Conservation (phyloP, 768 basidiomycete species). For the Mycena haematopus region DNA sequence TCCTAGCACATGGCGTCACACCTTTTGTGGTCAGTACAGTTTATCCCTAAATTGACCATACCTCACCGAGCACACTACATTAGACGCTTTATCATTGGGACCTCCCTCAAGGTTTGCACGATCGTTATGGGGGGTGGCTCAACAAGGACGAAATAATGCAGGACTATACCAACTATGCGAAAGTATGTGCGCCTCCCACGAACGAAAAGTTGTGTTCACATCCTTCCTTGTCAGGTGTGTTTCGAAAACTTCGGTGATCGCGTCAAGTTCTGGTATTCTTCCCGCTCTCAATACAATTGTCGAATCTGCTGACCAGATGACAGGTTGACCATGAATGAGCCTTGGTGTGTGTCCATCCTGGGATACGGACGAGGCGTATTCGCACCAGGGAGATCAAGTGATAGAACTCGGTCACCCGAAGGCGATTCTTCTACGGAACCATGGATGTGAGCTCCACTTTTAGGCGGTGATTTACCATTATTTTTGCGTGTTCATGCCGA, state of each 20-base stretch:
- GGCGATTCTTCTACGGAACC: constrained; percentile 72
- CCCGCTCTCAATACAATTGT: constrained; percentile 27
- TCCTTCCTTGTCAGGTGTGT: constrained; percentile 54
- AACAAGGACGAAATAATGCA: constrained; percentile 72
- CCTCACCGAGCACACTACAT: neutral
- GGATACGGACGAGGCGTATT: constrained; percentile 78
- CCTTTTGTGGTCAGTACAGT: constrained; percentile 65
- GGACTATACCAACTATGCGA: constrained; percentile 68
- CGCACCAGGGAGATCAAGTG: constrained; percentile 73
- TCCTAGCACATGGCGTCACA: constrained; percentile 66
- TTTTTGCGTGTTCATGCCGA: constrained; percentile 15
- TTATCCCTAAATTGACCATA: constrained; percentile 1
- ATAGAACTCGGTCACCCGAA: constrained; percentile 62
- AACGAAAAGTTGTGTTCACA: neutral
- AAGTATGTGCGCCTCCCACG: constrained; percentile 40
- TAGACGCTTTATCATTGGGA: constrained; percentile 84
- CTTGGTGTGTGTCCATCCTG: constrained; percentile 72
- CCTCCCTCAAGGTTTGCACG: constrained; percentile 74
- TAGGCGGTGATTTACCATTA: constrained; percentile 27
- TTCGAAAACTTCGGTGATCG: constrained; percentile 79
- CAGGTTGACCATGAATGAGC: constrained; percentile 78
- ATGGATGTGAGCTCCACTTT: constrained; percentile 60
- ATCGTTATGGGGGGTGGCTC: constrained; percentile 78
- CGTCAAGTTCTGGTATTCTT: constrained; percentile 71
- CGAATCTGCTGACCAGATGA: constrained; percentile 6